phyloP scores from a whole-genome alignment of 2,329 filamentous ascomycete genomes.

The Pyricularia sp. region DNA sequence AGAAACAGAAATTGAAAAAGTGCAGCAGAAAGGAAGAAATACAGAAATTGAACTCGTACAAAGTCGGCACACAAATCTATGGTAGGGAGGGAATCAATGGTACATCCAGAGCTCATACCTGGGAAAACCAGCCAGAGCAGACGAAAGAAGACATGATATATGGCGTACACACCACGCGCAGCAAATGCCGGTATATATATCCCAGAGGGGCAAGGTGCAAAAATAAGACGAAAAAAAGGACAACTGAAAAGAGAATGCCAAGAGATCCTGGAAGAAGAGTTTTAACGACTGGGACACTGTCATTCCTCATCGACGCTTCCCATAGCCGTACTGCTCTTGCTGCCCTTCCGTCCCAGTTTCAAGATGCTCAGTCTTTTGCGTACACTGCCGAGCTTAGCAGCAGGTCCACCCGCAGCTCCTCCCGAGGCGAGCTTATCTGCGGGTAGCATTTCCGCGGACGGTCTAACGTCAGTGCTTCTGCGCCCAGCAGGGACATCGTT shows the following conservation, averaged over 20 bases:
- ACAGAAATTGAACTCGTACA: not conserved
- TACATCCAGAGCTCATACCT: not conserved
- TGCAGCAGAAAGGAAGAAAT: not conserved
- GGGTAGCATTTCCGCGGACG: not conserved
- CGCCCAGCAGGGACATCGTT: conserved; percentile 5
- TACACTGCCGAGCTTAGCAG: conserved; percentile 45
- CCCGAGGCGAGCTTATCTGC: conserved; percentile 9
- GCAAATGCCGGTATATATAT: not conserved
- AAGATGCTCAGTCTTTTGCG: conserved; percentile 72
- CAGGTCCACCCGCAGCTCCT: conserved; percentile 11
- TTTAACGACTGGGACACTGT: conserved; percentile 6
- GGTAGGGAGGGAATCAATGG: not conserved
- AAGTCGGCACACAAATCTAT: not conserved
- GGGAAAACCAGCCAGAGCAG: not conserved
- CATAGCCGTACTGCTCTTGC: conserved; percentile 44
- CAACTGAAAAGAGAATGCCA: not conserved
- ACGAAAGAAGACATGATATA: not conserved
- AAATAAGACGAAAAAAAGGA: conserved; percentile 4
- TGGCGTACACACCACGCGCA: not conserved
- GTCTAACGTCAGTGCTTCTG: conserved; percentile 15
- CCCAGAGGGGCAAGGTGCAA: not conserved
- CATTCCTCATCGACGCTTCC: conserved; percentile 47
- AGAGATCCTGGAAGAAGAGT: not conserved
- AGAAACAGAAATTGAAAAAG: not conserved
- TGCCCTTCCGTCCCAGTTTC: conserved; percentile 62